Conservation (phyloP, 164 flowering plant genomes). For the Euptelea pleiosperma region DNA sequence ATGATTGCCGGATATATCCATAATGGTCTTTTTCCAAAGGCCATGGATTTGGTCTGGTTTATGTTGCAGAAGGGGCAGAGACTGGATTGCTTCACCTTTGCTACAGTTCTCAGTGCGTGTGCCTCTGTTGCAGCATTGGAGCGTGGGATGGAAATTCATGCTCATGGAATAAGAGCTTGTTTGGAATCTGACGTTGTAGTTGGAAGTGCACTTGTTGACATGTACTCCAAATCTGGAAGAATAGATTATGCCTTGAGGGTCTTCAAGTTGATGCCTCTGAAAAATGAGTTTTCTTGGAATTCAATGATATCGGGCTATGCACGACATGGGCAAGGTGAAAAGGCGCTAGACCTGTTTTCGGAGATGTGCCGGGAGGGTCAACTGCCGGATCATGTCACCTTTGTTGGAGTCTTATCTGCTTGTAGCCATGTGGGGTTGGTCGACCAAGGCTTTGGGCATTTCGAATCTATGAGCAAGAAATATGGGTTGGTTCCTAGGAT, state of each 20-base stretch:
- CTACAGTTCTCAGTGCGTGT: constrained; percentile 92
- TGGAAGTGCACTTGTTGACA: constrained; percentile 85
- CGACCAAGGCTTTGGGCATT: constrained; percentile 59
- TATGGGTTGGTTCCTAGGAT: constrained; percentile 56
- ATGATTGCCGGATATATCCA: constrained; percentile 86
- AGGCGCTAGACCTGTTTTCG: constrained; percentile 57
- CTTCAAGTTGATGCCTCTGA: constrained; percentile 58
- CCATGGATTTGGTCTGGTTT: constrained; percentile 71
- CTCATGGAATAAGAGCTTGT: constrained; percentile 59
- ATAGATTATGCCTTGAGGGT: constrained; percentile 70
- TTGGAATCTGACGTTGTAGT: constrained; percentile 77
- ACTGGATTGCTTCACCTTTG: constrained; percentile 70
- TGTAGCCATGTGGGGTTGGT: constrained; percentile 90
- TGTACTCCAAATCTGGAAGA: constrained; percentile 91
- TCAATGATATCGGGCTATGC: constrained; percentile 97
- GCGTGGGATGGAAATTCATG: constrained; percentile 92
- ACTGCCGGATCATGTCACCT: constrained; percentile 81
- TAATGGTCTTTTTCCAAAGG: constrained; percentile 59
- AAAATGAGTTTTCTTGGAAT: constrained; percentile 85
- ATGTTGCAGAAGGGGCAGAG: constrained; percentile 70
- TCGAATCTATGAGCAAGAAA: constrained; percentile 59
- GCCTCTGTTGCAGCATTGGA: constrained; percentile 81
- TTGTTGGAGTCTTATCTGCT: constrained; percentile 92
- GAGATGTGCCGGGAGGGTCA: constrained; percentile 54
- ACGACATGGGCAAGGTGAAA: constrained; percentile 71